phyloP scores from a whole-genome alignment of 305 asterid genomes.

The Ilex paraguariensis region DNA sequence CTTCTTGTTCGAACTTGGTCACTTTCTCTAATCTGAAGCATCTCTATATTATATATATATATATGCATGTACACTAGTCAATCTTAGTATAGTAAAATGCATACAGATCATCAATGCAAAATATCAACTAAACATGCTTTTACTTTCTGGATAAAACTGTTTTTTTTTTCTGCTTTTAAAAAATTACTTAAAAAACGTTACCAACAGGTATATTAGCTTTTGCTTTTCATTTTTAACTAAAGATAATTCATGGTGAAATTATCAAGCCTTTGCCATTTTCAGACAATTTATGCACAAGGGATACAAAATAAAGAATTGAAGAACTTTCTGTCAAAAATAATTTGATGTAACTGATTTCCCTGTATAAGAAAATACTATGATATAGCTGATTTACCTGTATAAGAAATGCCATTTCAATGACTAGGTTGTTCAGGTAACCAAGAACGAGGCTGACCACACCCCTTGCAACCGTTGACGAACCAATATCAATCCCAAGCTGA shows the following conservation, averaged over 20 bases:
- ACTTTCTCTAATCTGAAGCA: too few relatives aligned
- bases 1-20: too few relatives aligned
- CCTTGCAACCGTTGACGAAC: conserved; percentile 96
- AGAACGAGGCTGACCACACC: conserved; percentile 98
- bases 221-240: too few relatives aligned
- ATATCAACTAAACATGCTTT: too few relatives aligned
- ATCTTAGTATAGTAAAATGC: too few relatives aligned
- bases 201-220: too few relatives aligned
- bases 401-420: conserved; percentile 92
- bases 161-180: too few relatives aligned
- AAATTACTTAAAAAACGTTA: too few relatives aligned
- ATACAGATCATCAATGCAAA: too few relatives aligned
- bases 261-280: background rate
- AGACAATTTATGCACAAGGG: background rate
- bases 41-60: too few relatives aligned
- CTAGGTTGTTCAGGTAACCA: conserved; percentile 90
- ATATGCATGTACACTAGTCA: too few relatives aligned
- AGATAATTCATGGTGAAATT: background rate
- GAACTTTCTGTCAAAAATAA: background rate
- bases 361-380: conserved; percentile 48
- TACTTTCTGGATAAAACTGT: too few relatives aligned
- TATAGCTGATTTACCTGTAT: conserved; percentile 53
- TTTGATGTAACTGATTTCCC: conserved; percentile 29
- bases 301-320: background rate
- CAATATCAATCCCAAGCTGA: conserved; percentile 91